Conservation (phyloP, 2,329 filamentous ascomycete species). For the Scleromitrula shiraiana region DNA sequence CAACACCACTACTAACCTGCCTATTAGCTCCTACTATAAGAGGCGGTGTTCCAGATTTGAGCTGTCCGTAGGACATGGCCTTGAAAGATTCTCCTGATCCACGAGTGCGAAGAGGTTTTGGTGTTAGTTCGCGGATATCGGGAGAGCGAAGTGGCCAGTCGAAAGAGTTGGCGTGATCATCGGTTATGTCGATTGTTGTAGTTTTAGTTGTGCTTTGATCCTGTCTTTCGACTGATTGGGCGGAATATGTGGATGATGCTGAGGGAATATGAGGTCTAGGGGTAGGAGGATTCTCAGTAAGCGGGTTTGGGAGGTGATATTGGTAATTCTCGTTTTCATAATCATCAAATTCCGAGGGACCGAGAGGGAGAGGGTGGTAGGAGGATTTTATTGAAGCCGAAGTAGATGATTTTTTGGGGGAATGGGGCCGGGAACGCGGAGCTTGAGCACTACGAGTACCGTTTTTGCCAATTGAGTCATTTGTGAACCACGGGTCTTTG, state of each 20-base stretch:
- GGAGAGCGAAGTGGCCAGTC: constrained; percentile 5
- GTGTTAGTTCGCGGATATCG: constrained; percentile 7
- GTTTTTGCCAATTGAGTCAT: constrained; percentile 25
- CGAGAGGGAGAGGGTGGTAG: constrained; percentile 20
- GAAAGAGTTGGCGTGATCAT: neutral
- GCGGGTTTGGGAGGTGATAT: constrained; percentile 39
- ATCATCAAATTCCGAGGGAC: constrained; percentile 24
- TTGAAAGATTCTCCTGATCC: constrained; percentile 33
- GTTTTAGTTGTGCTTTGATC: too few relatives aligned
- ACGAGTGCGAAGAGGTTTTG: constrained; percentile 16
- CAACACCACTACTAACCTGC: constrained; percentile 53
- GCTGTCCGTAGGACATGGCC: constrained; percentile 51
- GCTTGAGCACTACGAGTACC: neutral
- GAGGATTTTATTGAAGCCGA: constrained; percentile 9
- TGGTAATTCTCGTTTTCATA: constrained; percentile 31
- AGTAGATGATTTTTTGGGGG: constrained; percentile 18
- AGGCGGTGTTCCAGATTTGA: constrained; percentile 46
- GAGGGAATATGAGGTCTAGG: constrained; percentile 22
- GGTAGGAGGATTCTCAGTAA: constrained; percentile 42
- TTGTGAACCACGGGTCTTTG: constrained; percentile 23
- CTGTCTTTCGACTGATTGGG: too few relatives aligned
- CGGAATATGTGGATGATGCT: constrained; percentile 33
- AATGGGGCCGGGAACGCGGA: constrained; percentile 23
- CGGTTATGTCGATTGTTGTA: neutral
- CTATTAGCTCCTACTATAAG: constrained; percentile 40